Conservation (phyloP, 2,329 filamentous ascomycete genomes). For the Teratosphaeria nubilosa region DNA sequence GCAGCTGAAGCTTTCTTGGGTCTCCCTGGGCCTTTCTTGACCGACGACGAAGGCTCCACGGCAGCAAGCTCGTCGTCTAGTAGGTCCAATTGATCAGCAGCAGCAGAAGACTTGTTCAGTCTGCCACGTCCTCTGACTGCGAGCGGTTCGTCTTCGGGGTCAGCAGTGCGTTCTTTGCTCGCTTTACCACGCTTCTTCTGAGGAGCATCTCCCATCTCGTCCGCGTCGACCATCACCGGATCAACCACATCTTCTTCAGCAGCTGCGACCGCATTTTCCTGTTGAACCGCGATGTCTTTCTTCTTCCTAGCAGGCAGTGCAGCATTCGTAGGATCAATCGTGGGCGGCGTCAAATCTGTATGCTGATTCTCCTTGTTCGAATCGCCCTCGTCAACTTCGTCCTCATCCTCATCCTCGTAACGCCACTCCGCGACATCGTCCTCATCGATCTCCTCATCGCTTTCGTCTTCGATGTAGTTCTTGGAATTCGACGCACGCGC, state of each 20-base stretch:
- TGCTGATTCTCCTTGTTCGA: conserved; percentile 16
- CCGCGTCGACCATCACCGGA: not conserved
- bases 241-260: conserved; percentile 16
- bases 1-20: not conserved
- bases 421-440: not conserved
- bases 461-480: conserved; percentile 37
- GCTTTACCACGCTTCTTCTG: not conserved
- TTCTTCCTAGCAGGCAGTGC: not conserved
- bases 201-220: not conserved
- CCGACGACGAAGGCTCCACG: not conserved
- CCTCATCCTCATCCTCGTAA: conserved; percentile 28
- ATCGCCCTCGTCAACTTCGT: conserved; percentile 17
- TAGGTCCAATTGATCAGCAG: not conserved
- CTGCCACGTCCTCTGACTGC: not conserved
- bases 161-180: not conserved
- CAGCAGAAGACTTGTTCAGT: not conserved
- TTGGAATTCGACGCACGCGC: conserved; percentile 28
- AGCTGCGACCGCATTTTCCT: not conserved
- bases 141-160: not conserved
- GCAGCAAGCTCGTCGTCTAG: not conserved
- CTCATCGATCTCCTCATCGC: conserved; percentile 23
- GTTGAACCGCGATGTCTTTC: not conserved
- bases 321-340: conserved; percentile 16
- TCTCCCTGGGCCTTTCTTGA: not conserved
- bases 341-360: conserved; percentile 18